A percentile compares a stretch with the other conserved stretches of the same genome.
Evolutionary conservation across 371 early-diverging fungal genomes (phyloP).

Genomic region (Saksenaea oblongispora): DNA sequence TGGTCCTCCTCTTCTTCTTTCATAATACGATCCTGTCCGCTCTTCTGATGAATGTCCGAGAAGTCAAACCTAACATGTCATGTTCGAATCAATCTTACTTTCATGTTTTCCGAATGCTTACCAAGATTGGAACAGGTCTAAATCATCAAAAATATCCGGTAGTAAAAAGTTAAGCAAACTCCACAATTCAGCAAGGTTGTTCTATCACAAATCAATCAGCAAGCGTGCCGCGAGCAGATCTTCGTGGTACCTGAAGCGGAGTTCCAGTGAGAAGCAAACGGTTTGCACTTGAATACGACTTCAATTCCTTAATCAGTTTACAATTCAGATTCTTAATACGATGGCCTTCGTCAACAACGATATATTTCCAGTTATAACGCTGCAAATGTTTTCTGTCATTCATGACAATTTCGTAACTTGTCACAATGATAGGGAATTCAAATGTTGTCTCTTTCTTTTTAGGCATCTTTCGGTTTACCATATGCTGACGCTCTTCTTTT

Average conservation of each 20-base stretch:
- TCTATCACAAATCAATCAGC: conserved; percentile 37
- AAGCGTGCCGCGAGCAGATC: not conserved
- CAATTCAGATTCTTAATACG: conserved; percentile 94
- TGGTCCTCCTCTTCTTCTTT: conserved; percentile 71
- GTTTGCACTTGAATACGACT: conserved; percentile 80
- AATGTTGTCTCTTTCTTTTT: conserved; percentile 48
- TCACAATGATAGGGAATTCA: conserved; percentile 82
- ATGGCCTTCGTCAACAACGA: conserved; percentile 96
- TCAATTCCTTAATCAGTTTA: conserved; percentile 85
- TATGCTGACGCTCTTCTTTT: conserved; percentile 74
- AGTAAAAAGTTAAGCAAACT: conserved; percentile 92
- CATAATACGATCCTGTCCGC: conserved; percentile 70
- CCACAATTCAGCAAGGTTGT: conserved; percentile 94
- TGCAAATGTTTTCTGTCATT: conserved; percentile 76
- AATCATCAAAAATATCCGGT: conserved; percentile 88
- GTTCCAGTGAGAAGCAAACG: conserved; percentile 92
- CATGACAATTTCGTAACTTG: conserved; percentile 93
- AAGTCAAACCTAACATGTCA: conserved; percentile 67
- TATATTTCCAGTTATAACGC: conserved; percentile 82
- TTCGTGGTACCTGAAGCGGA: conserved; percentile 72
- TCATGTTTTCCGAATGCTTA: conserved; percentile 9
- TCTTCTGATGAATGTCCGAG: conserved; percentile 68
- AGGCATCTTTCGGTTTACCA: conserved; percentile 71
- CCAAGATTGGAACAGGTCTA: conserved; percentile 84
- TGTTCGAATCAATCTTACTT: not conserved